phyloP scores from a whole-genome alignment of 495 filamentous ascomycete genomes.

The Amphirosellinia nigrospora region DNA sequence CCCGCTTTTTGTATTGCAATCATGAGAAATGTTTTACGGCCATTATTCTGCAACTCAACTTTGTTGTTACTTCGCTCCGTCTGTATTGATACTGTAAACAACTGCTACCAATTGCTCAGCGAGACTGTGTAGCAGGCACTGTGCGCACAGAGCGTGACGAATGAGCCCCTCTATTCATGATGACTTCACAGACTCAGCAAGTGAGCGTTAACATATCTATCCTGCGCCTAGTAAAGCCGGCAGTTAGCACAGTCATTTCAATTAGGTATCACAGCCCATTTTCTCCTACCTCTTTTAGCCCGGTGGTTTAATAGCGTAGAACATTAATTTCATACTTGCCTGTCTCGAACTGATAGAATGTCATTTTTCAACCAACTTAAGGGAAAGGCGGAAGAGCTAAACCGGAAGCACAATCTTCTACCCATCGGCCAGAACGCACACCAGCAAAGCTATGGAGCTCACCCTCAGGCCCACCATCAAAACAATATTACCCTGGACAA shows the following conservation, averaged over 20 bases:
- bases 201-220: background rate
- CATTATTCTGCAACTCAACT: background rate
- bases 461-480: constrained; percentile 20
- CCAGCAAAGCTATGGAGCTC: constrained; percentile 21
- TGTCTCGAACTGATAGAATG: constrained; percentile 5
- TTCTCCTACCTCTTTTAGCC: background rate
- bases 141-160: background rate
- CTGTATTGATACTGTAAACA: background rate
- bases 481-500: constrained; percentile 27
- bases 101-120: background rate
- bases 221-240: background rate
- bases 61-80: background rate
- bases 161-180: constrained; percentile 1
- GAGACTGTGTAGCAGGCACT: constrained; percentile 5
- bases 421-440: constrained; percentile 22
- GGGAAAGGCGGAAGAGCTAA: constrained; percentile 29
- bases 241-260: background rate
- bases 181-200: background rate
- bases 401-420: constrained; percentile 29
- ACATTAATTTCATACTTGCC: background rate
- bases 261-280: background rate
- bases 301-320: background rate
- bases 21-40: background rate
- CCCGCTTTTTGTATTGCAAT: background rate
- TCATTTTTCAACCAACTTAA: constrained; percentile 27